phyloP scores from a whole-genome alignment of 345 rosid genomes.

The Populus simonii region DNA sequence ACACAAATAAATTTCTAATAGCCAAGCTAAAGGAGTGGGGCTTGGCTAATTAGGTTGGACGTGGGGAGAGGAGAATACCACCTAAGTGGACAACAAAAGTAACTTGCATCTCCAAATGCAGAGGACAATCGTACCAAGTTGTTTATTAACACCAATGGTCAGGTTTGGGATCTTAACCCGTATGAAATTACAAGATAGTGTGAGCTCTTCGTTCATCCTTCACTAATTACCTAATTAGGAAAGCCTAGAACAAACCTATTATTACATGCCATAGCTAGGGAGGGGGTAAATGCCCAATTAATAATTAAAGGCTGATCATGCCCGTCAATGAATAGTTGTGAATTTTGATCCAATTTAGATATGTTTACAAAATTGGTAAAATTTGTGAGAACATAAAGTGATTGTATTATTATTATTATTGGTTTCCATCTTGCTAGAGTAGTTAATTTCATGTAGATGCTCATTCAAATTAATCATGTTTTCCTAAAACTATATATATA shows the following conservation, averaged over 20 bases:
- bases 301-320: background rate
- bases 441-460: too few species aligned
- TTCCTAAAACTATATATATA: background rate
- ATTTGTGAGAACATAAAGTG: too few species aligned
- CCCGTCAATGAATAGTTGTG: background rate
- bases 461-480: background rate
- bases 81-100: slow-evolving; percentile 48
- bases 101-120: slow-evolving; percentile 41
- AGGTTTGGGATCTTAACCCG: slow-evolving; percentile 43
- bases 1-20: too few species aligned
- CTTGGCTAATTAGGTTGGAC: slow-evolving; percentile 16
- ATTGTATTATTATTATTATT: too few species aligned
- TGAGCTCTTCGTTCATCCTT: background rate
- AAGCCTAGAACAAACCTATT: slow-evolving; percentile 20
- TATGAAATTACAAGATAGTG: slow-evolving; percentile 4
- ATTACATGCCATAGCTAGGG: background rate
- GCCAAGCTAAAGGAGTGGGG: slow-evolving; percentile 14
- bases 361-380: too few species aligned
- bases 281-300: background rate
- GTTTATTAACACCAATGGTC: slow-evolving; percentile 27
- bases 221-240: slow-evolving; percentile 34
- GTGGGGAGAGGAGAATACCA: slow-evolving; percentile 25
- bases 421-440: too few species aligned
- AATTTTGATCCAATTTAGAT: background rate
- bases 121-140: slow-evolving; percentile 35